These are phyloP conservation scores for Aciculosporium take DNA, from an alignment of 2,329 filamentous ascomycete species.

Conservation along the genomic window DNA sequence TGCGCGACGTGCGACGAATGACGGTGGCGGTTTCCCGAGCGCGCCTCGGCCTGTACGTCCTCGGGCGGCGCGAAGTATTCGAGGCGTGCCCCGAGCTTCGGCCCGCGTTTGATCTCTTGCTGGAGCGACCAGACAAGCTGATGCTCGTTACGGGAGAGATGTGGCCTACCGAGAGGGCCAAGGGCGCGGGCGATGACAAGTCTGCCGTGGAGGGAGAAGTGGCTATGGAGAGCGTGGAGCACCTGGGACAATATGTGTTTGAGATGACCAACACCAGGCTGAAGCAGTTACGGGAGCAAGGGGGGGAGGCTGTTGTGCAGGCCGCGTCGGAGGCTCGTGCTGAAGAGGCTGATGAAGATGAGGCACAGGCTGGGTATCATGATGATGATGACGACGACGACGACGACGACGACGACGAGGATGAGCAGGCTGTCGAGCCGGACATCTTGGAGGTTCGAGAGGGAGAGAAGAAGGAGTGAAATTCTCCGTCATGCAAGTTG, in stretches of 20 bases:
- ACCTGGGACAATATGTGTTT: slow-evolving; percentile 88
- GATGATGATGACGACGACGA: slow-evolving; percentile 18
- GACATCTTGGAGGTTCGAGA: slow-evolving; percentile 23
- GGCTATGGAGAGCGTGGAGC: slow-evolving; percentile 81
- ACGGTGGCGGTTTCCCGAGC: slow-evolving; percentile 92
- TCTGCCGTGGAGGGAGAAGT: slow-evolving; percentile 39
- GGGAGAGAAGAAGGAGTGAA: slow-evolving; percentile 6
- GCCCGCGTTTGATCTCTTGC: slow-evolving; percentile 67
- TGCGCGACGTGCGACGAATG: slow-evolving; percentile 82
- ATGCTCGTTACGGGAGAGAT: slow-evolving; percentile 74
- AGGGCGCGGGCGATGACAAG: slow-evolving; percentile 27
- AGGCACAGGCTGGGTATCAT: slow-evolving; percentile 16
- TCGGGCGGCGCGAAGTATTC: slow-evolving; percentile 79
- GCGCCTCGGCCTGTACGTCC: slow-evolving; percentile 77
- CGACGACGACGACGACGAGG: slow-evolving; percentile 18
- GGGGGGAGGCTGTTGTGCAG: slow-evolving; percentile 10
- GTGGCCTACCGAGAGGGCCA: slow-evolving; percentile 51
- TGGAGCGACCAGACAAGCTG: slow-evolving; percentile 68
- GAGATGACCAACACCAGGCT: slow-evolving; percentile 70
- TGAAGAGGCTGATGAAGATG: slow-evolving; percentile 16
- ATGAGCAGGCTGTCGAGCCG: slow-evolving; percentile 18
- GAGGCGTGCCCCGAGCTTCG: slow-evolving; percentile 78
- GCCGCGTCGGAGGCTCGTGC: slow-evolving; percentile 12
- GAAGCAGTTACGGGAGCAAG: slow-evolving; percentile 31
- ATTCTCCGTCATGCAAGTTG: not conserved